Evolutionary conservation across 2,329 filamentous ascomycete genomes (phyloP).

Genomic region (Rhynchosporium graminicola): DNA sequence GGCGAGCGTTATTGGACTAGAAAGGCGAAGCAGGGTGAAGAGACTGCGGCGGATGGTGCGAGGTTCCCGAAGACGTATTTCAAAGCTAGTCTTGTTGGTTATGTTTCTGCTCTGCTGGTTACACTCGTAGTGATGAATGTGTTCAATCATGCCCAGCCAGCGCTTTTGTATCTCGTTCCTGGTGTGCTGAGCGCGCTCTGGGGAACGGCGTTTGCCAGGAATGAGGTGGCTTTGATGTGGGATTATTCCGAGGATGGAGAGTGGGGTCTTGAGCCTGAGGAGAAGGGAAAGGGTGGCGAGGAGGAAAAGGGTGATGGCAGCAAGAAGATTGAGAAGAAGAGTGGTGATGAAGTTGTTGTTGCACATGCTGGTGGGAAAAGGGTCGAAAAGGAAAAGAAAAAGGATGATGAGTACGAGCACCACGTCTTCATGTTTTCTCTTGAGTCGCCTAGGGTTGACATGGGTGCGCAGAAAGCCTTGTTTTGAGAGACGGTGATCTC

Average conservation of each 20-base stretch:
- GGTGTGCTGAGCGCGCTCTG: slow-evolving; percentile 76
- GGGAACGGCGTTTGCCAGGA: slow-evolving; percentile 68
- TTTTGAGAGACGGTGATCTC: not conserved
- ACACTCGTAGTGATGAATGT: slow-evolving; percentile 78
- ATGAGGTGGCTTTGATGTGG: slow-evolving; percentile 78
- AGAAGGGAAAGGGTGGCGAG: slow-evolving; percentile 16
- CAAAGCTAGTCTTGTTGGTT: slow-evolving; percentile 72
- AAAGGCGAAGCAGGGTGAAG: slow-evolving; percentile 29
- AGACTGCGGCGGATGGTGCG: slow-evolving; percentile 34
- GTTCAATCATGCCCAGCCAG: slow-evolving; percentile 82
- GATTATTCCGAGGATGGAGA: slow-evolving; percentile 73
- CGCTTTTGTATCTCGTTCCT: slow-evolving; percentile 88
- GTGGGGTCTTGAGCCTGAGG: slow-evolving; percentile 45
- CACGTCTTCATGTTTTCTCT: slow-evolving; percentile 38
- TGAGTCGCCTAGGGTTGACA: slow-evolving; percentile 26
- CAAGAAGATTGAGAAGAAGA: slow-evolving; percentile 10
- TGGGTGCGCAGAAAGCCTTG: slow-evolving; percentile 13
- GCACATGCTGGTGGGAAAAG: slow-evolving; percentile 12
- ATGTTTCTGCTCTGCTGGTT: slow-evolving; percentile 72
- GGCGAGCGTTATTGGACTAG: slow-evolving; percentile 79
- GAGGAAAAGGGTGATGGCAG: slow-evolving; percentile 21
- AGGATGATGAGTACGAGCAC: slow-evolving; percentile 29
- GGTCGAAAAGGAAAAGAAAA: slow-evolving; percentile 19
- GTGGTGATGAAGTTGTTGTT: not conserved
- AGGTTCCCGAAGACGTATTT: slow-evolving; percentile 86